Percentiles rank a stretch among this genome's conserved stretches.
Evolutionary conservation across 169 alveolate genomes (phyloP).

Genomic region (Cryptosporidium viatorum): DNA sequence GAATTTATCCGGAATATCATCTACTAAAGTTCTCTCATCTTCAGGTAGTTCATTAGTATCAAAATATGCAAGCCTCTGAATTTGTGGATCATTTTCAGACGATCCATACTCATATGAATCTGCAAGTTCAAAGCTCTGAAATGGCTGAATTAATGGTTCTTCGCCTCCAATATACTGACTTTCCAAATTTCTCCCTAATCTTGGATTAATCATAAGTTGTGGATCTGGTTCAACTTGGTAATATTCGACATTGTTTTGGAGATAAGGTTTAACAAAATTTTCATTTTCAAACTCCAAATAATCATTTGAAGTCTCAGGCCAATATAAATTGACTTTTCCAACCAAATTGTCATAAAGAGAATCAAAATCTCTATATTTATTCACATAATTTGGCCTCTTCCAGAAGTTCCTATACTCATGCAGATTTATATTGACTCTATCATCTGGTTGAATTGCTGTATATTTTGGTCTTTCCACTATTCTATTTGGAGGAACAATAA

Average conservation of each 20-base stretch:
- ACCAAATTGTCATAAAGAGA: background rate
- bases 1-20: background rate
- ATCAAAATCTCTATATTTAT: conserved; percentile 6
- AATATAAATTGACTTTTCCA: conserved; percentile 5
- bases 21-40: conserved; percentile 22
- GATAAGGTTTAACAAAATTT: background rate
- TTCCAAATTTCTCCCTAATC: background rate
- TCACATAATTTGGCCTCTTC: conserved; percentile 45
- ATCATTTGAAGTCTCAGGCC: conserved; percentile 38
- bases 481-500: conserved; percentile 51
- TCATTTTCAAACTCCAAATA: conserved; percentile 10
- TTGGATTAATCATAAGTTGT: background rate
- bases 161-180: background rate
- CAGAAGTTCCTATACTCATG: conserved; percentile 46
- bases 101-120: conserved; percentile 21
- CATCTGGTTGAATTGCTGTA: conserved; percentile 51
- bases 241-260: background rate
- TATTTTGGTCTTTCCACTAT: background rate
- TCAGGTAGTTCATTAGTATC: conserved; percentile 31
- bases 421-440: conserved; percentile 27
- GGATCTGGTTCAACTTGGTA: background rate
- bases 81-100: conserved; percentile 15
- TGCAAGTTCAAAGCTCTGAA: background rate
- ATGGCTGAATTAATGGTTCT: conserved; percentile 29
- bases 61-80: conserved; percentile 47